Conservation (phyloP, 371 early-diverging fungal species). For the Umbelopsis sp. region DNA sequence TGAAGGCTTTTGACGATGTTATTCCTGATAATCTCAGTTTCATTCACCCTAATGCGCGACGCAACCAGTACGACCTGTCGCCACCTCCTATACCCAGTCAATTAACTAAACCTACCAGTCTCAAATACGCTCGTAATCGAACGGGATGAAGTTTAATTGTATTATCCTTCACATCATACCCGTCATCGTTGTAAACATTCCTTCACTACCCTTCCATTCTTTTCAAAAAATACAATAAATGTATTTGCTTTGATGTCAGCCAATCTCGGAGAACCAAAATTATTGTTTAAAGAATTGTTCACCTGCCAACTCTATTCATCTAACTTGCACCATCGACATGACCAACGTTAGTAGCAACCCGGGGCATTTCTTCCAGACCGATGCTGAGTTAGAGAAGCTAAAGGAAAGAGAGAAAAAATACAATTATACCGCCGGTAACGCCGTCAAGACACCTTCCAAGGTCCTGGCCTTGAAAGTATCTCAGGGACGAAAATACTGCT, state of each 20-base stretch:
- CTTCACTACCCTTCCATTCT: background rate
- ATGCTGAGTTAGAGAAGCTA: slow-evolving; percentile 67
- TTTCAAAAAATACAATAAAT: background rate
- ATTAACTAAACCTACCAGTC: slow-evolving; percentile 44
- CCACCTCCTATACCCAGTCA: slow-evolving; percentile 51
- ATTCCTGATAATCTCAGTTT: slow-evolving; percentile 14
- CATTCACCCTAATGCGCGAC: slow-evolving; percentile 29
- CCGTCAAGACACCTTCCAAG: slow-evolving; percentile 66
- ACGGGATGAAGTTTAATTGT: slow-evolving; percentile 17
- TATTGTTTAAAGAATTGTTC: no score
- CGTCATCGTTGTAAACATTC: background rate
- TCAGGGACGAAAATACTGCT: slow-evolving; percentile 41
- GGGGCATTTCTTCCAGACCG: slow-evolving; percentile 79
- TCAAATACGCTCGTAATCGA: slow-evolving; percentile 39
- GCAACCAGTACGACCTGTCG: slow-evolving; percentile 33
- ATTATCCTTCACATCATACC: background rate
- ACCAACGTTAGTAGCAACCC: slow-evolving; percentile 60
- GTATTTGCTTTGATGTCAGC: background rate
- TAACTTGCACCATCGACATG: slow-evolving; percentile 29
- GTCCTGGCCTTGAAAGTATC: slow-evolving; percentile 54
- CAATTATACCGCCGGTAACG: slow-evolving; percentile 65
- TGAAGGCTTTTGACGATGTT: slow-evolving; percentile 10
- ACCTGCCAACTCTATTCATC: no score
- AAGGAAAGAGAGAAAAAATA: slow-evolving; percentile 63
- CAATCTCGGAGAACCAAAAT: no score